Evolutionary conservation across 208 protist genomes (phyloP), one percentile per base, ranked within the genome.

Genomic region (Wallacemonas sp.): DNA sequence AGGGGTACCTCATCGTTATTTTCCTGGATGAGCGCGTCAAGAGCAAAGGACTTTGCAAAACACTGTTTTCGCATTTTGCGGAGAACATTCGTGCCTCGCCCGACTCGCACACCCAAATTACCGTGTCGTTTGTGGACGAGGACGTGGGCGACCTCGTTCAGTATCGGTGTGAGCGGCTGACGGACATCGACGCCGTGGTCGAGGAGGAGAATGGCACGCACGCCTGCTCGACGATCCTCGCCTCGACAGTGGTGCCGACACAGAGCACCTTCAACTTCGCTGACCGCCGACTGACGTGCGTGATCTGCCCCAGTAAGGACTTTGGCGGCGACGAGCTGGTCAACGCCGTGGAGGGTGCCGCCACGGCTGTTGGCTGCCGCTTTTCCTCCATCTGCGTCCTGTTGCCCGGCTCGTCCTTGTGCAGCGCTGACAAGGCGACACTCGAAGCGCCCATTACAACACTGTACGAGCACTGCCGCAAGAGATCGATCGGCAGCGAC

Each of bases 41-140:
- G 45, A 70, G 59, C 41, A 77, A 77, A 49, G 42, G 22, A 7
- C 26, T 92, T 14, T 66, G 65, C 55, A 87, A 79, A 52, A 72
- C 28, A 1, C 74, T 89, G 54, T 84, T 76, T 61, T 76, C 67
- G 7, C 72, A 72, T 14, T 89, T 89, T 74, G 62, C 76, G 1
- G 76, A 82, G 41, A 64, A 36, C 3, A 70, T 80, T 31, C 33
- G 29, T 1, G 64, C 66, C 5, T 72, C 54, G 10, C 23, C 11
- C 4, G 68, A 69, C 23, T 62, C 71, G n/a, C 76, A 79, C 62
- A 83, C 67, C 1, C 74, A 81, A 42, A 77, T 92, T 39, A 74
- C 32, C n/a, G 57, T 89, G 3, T 86, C 77, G n/a, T 87, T 86
- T 72, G 81, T 83, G 11, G 79, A 89, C 20, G 76, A 86, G 33